These are phyloP conservation scores for Podospora didyma DNA, from an alignment of 495 filamentous ascomycete species.

Conservation along the genomic window DNA sequence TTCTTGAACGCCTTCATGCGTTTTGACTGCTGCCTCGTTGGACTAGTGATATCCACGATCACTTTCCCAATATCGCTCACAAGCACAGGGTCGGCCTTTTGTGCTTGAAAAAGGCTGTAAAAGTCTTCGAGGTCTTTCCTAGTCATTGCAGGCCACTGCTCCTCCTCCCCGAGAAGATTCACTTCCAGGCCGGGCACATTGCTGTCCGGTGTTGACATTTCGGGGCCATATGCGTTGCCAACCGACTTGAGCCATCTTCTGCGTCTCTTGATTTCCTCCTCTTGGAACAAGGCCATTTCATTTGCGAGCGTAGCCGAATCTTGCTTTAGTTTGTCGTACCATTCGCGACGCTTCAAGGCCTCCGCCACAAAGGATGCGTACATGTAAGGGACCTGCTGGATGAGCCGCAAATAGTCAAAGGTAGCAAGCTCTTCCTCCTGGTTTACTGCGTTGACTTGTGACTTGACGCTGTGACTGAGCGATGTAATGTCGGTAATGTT, in stretches of 20 bases:
- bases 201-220: conserved; percentile 31
- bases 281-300: conserved; percentile 83
- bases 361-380: conserved; percentile 89
- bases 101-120: conserved; percentile 53
- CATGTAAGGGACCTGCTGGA: conserved; percentile 75
- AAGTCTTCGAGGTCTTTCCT: conserved; percentile 65
- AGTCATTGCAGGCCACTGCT: conserved; percentile 66
- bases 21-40: conserved; percentile 70
- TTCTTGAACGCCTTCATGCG: conserved; percentile 91
- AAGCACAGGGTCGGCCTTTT: conserved; percentile 44
- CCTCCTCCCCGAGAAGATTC: conserved; percentile 75
- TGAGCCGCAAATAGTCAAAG: conserved; percentile 70
- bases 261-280: conserved; percentile 83
- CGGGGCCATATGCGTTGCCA: conserved; percentile 50
- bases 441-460: conserved; percentile 65
- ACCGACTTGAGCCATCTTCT: conserved; percentile 87
- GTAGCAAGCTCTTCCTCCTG: conserved; percentile 63
- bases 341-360: conserved; percentile 79
- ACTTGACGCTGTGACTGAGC: conserved; percentile 62
- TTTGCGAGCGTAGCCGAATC: conserved; percentile 84
- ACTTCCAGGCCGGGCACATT: conserved; percentile 75
- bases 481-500: conserved; percentile 74
- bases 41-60: conserved; percentile 60
- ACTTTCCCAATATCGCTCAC: conserved; percentile 53
- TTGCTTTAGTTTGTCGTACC: conserved; percentile 79